phyloP scores from a whole-genome alignment of 2,329 filamentous ascomycete genomes.

The Colletotrichum sp. region DNA sequence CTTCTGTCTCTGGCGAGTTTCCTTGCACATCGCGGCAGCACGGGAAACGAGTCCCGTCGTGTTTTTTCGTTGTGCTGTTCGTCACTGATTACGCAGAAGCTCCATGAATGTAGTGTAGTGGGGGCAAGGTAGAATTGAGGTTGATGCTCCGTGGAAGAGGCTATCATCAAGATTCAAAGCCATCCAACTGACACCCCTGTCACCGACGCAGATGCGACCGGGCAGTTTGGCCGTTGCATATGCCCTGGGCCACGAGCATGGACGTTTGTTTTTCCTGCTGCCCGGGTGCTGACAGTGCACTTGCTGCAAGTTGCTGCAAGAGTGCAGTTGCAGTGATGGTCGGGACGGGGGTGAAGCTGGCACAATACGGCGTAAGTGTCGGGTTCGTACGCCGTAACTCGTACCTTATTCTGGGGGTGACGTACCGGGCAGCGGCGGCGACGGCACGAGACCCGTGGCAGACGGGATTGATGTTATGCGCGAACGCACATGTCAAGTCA shows the following conservation, averaged over 20 bases:
- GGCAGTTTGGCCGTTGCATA: background rate
- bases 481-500: background rate
- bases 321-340: background rate
- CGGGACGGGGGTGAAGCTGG: background rate
- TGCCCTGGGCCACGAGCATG: background rate
- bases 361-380: background rate
- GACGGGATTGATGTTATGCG: background rate
- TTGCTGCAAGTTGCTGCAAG: background rate
- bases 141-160: background rate
- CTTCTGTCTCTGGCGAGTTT: background rate
- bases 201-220: background rate
- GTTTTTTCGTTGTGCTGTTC: background rate
- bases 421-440: background rate
- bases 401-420: background rate
- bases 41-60: background rate
- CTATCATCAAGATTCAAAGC: background rate
- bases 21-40: background rate
- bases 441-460: background rate
- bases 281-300: background rate
- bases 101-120: background rate
- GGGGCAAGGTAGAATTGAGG: background rate
- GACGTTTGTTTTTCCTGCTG: background rate
- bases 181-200: background rate
- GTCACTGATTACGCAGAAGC: background rate
- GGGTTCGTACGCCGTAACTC: constrained; percentile 9